phyloP scores from a whole-genome alignment of 768 basidiomycete species.

The Pisolithus tinctorius region DNA sequence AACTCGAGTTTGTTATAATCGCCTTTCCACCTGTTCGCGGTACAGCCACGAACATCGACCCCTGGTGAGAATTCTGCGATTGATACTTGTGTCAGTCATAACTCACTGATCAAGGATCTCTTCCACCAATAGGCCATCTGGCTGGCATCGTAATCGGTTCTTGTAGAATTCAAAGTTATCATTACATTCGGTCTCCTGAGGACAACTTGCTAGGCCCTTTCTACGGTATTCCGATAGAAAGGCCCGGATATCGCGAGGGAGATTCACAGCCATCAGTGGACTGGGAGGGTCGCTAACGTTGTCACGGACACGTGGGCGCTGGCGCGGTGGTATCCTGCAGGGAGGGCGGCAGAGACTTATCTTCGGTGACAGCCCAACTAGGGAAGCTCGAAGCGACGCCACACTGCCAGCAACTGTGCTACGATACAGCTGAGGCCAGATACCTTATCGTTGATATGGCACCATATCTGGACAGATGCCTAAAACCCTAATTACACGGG shows the following conservation, averaged over 20 bases:
- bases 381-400: too few relatives aligned
- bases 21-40: conserved; percentile 49
- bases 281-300: background rate
- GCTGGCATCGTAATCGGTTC: conserved; percentile 48
- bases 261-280: conserved; percentile 10
- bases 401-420: too few relatives aligned
- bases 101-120: conserved; percentile 55
- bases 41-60: background rate
- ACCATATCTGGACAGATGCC: background rate
- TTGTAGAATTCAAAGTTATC: conserved; percentile 60
- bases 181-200: conserved; percentile 1
- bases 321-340: too few relatives aligned
- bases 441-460: too few relatives aligned
- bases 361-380: too few relatives aligned
- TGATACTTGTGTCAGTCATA: background rate
- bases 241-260: conserved; percentile 18
- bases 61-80: background rate
- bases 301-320: too few relatives aligned
- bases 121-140: conserved; percentile 55
- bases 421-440: too few relatives aligned
- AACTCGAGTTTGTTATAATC: conserved; percentile 57
- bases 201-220: conserved; percentile 2
- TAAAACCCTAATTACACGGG: background rate
- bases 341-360: too few relatives aligned
- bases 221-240: conserved; percentile 22